phyloP scores from a whole-genome alignment of 495 filamentous ascomycete genomes.

The Sporormia fimetaria region DNA sequence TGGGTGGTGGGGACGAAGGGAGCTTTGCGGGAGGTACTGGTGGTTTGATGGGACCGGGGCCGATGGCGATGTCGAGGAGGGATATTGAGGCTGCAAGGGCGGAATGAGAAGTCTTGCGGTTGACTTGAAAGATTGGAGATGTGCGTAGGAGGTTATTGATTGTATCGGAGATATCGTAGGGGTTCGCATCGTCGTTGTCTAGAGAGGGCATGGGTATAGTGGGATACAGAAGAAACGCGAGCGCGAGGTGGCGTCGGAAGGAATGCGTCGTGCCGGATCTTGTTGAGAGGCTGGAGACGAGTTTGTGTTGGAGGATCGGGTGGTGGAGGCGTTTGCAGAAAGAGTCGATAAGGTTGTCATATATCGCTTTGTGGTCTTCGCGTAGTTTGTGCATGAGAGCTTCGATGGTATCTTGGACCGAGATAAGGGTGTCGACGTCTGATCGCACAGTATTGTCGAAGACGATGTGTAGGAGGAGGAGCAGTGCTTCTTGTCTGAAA shows the following conservation, averaged over 20 bases:
- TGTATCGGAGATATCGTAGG: constrained; percentile 14
- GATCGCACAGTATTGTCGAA: constrained; percentile 18
- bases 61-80: constrained; percentile 64
- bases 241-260: constrained; percentile 60
- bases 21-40: neutral
- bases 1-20: constrained; percentile 2
- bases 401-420: constrained; percentile 17
- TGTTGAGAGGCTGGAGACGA: constrained; percentile 14
- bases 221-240: constrained; percentile 50
- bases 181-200: no score
- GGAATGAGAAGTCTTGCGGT: constrained; percentile 51
- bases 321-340: constrained; percentile 10
- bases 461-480: constrained; percentile 10
- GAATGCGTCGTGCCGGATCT: constrained; percentile 42
- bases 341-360: constrained; percentile 5
- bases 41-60: constrained; percentile 40
- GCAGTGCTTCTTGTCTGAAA: constrained; percentile 5
- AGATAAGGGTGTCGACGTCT: constrained; percentile 2
- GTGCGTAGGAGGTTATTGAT: constrained; percentile 13
- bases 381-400: constrained; percentile 7
- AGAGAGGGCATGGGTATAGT: constrained; percentile 31
- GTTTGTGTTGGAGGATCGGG: constrained; percentile 16
- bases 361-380: neutral
- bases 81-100: constrained; percentile 50
- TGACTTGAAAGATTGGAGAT: constrained; percentile 38